Evolutionary conservation across 495 filamentous ascomycete species (phyloP), one percentile per base, ranked within the genome.

Genomic region (Tuber umbilicatum): DNA sequence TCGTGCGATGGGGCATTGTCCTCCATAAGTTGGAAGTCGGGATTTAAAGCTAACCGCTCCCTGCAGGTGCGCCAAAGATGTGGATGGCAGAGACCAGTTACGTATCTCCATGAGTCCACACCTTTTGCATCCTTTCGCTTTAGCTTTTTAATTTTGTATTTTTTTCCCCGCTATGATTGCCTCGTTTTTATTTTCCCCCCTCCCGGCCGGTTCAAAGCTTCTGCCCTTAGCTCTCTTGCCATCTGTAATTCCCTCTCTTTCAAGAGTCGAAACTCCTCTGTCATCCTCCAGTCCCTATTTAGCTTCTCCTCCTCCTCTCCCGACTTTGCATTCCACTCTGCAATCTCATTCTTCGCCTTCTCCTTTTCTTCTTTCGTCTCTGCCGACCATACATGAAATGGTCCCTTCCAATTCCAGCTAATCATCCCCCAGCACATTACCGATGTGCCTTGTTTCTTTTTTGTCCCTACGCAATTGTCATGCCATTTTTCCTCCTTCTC

Each of bases 21-120:
- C 42, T 75, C 69, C 43, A 72, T 75, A 19, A 72, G 47, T 14
- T 71, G 10, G 50, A 75, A 72, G 37, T 72, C 47, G 1, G 43
- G 70, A 43, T 75, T 75, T 75, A 35, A 2, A 17, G 1, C 35
- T 39, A 75, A 27, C n/a, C 60, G 21, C 21, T 41, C 9, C 69
- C 37, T 17, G 70, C 74, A 75, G 35, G 60, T 70, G 27, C 31
- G 42, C 69, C 74, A 72, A 64, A 71, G 35, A n/a, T 71, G 16
- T 27, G 37, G 55, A 17, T 42, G 27, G 16, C 5, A 17, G 35
- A 73, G 31, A 41, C 69, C 38, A 35, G 42, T 73, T 67, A 68
- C 72, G 69, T 73, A 73, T 42, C 37, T 1, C 55, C 72, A 73
- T 7, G 47, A 37, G 69, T 73, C 42, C 7, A 73, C 45, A n/a